Evolutionary conservation across 2,329 filamentous ascomycete species (phyloP), one percentile per base, ranked within the genome.

Genomic region (Claviceps sp.): DNA sequence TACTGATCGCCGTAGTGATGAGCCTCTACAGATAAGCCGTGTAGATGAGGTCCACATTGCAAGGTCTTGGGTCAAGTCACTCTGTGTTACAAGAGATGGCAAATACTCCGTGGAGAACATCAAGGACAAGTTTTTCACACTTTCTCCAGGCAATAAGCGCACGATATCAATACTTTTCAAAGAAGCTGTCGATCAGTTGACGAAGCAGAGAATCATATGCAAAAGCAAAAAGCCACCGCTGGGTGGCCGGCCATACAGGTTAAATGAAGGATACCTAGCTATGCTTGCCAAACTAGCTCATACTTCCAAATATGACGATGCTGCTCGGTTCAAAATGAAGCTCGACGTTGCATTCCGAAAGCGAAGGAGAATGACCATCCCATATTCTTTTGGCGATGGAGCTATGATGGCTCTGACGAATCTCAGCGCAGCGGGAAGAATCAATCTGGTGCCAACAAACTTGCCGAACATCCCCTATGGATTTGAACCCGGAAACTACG

Each of bases 401-500:
- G 73, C 79, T 34, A 75, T 85, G 53, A 77, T 88, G 72, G 83
- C 81, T 1, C 67, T 85, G 52, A 73, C 81, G 42, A 86, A 86
- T 58, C 64, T 90, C 51, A 76, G 82, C 55, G 78, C 80, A 0
- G 64, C 75, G 48, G 76, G 78, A 3, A 73, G 77, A 42, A 70
- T 89, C 43, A 69, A 63, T 16, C 61, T 86, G 6, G 67, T 73
- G 3, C 70, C 78, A 0, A 61, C 73, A 1, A 71, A 82, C 42
- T 74, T 85, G 5, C 79, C 80, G 1, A 60, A 75, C 48, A 80
- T 86, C 34, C 81, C 82, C 2, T 83, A 85, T 62, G 85, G 86
- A 1, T 85, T 89, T 60, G 77, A 80, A 50, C 82, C 83, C 7
- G 79, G 79, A 16, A 81, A 85, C 56, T 89, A 89, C 64, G 80